A percentile compares a stretch with the other conserved stretches of the same genome.
phyloP scores from a whole-genome alignment of 768 basidiomycete species.

The Tephrocybe sp. region DNA sequence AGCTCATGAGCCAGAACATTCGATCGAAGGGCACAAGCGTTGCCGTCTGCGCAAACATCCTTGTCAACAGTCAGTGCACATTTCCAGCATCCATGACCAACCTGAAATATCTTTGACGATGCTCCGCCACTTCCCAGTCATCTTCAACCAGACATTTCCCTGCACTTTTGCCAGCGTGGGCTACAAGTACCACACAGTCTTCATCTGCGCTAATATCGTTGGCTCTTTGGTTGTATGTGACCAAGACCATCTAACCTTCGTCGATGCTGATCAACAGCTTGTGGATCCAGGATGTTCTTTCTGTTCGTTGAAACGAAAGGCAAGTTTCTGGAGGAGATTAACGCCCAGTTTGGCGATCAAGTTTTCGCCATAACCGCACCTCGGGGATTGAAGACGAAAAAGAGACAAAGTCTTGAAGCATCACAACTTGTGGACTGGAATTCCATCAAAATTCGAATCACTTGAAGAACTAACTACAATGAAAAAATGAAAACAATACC shows the following conservation, averaged over 20 bases:
- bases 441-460: too few relatives aligned
- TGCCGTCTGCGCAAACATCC: constrained; percentile 4
- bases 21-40: constrained; percentile 11
- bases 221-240: constrained; percentile 6
- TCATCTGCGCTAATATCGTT: constrained; percentile 7
- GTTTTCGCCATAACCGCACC: not conserved
- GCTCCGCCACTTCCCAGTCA: not conserved
- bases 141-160: constrained; percentile 9
- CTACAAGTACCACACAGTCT: constrained; percentile 12
- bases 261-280: not conserved
- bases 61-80: constrained; percentile 5
- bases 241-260: not conserved
- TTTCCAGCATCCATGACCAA: too few relatives aligned
- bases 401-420: too few relatives aligned
- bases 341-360: constrained; percentile 33
- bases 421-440: too few relatives aligned
- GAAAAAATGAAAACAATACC: too few relatives aligned
- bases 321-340: constrained; percentile 12
- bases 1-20: constrained; percentile 13
- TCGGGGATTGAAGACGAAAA: too few relatives aligned
- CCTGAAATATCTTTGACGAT: too few relatives aligned
- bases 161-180: constrained; percentile 9
- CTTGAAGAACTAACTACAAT: too few relatives aligned
- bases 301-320: constrained; percentile 5
- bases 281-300: constrained; percentile 3